A percentile compares a stretch with the other conserved stretches of the same genome.
Conservation (phyloP, 2,329 filamentous ascomycete genomes). For the Graphilbum ipis-grandicollis region DNA sequence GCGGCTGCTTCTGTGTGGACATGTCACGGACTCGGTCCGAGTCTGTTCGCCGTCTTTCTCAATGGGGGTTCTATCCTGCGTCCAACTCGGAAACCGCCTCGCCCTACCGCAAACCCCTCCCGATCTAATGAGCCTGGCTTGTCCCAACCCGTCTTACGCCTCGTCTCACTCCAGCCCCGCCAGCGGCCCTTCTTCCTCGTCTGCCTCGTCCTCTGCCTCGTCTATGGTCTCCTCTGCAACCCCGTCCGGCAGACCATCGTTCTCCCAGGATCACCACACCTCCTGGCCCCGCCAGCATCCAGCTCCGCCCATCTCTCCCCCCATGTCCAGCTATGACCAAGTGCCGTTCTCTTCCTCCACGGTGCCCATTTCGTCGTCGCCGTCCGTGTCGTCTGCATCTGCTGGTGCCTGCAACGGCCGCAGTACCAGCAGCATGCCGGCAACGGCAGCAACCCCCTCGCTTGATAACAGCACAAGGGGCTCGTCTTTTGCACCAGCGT, state of each 20-base stretch:
- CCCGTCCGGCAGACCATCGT: conserved; percentile 6
- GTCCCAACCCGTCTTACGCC: conserved; percentile 11
- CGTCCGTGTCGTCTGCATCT: conserved; percentile 1
- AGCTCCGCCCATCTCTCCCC: conserved; percentile 28
- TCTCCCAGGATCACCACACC: conserved; percentile 19
- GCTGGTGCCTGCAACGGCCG: conserved; percentile 11
- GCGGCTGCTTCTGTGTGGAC: conserved; percentile 1
- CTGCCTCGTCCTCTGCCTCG: conserved; percentile 7
- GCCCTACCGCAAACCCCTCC: conserved; percentile 35
- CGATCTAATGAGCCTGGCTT: conserved; percentile 33
- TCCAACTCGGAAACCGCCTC: conserved; percentile 32
- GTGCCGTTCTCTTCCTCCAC: conserved; percentile 15
- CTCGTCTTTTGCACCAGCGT: too few species aligned
- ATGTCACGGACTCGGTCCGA: conserved; percentile 3
- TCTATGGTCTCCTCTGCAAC: conserved; percentile 11
- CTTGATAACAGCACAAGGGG: neutral
- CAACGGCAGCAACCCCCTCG: neutral
- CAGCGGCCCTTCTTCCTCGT: neutral
- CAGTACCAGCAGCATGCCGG: conserved; percentile 2
- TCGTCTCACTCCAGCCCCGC: conserved; percentile 11
- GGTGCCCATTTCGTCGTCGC: neutral
- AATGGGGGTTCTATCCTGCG: conserved; percentile 37
- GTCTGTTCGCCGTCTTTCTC: conserved; percentile 16
- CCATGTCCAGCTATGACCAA: conserved; percentile 40
- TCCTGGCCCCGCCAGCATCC: conserved; percentile 24